Evolutionary conservation across 2,329 filamentous ascomycete species (phyloP), one percentile per base, ranked within the genome.

Genomic region (Trichoderma sp.): DNA sequence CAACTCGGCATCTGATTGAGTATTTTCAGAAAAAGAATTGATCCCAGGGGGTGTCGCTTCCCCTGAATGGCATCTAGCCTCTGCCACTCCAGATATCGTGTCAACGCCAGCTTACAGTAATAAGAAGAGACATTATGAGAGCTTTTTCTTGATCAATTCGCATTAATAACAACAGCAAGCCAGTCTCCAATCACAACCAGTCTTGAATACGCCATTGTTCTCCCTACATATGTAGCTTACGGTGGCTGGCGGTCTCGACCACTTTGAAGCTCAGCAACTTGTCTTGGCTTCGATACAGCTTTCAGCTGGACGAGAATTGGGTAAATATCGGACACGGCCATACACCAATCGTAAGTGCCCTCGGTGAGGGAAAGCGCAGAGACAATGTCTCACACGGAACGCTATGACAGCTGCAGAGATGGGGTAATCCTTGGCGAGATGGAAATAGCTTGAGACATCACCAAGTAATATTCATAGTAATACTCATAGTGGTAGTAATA

Each of bases 141-240:
- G 14, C 21, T 18, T 52, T 1, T 6, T 24, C 11, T 14, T 10
- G 1, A 21, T 10, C 46, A 37, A 37, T 37, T 5, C 0, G 2
- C 30, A 51, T 63, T 30, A 32, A 37, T 26, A 14, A 24, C 5
- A 37, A 37, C 21, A 34, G 4, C 1, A 16, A 26, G 30, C 30
- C 4, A 34, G 6, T 37, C 60, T 54, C 7, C 18, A 61, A 55
- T 24, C 5, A 64, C 21, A 4, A 11, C 30, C 32, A 24, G 37
- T 18, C 46, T 7, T 4, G 56, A 30, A 30, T 28, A 46, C 34
- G 34, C 49, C 26, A 56, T 65, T 21, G 7, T n/a, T 46, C 26
- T 56, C 30, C 56, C 61, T 39, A 65, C 49, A 43, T 43, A 43
- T 43, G 39, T 43, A 18, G 39, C 43, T 43, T 46, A 49, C 61